phyloP scores from a whole-genome alignment of 306 rosid species.

The Ormosia semicastrata region DNA sequence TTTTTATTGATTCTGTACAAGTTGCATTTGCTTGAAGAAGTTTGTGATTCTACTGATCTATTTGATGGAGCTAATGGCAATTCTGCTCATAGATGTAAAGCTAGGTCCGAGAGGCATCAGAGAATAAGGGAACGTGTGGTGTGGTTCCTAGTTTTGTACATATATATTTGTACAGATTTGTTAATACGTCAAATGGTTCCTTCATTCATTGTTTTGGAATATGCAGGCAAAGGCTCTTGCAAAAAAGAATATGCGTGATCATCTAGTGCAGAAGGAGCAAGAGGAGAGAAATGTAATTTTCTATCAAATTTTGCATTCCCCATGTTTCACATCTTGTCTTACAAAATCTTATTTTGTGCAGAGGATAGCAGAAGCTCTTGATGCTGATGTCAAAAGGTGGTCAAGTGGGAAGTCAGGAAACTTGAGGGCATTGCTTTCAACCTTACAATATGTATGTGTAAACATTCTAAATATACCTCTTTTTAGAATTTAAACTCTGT shows the following conservation, averaged over 20 bases:
- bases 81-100: slow-evolving; percentile 80
- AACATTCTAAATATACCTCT: slow-evolving; percentile 15
- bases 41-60: slow-evolving; percentile 42
- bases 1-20: slow-evolving; percentile 22
- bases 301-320: background rate
- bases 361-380: slow-evolving; percentile 85
- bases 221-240: slow-evolving; percentile 90
- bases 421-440: slow-evolving; percentile 91
- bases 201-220: slow-evolving; percentile 27
- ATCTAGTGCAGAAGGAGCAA: slow-evolving; percentile 80
- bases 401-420: slow-evolving; percentile 93
- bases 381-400: slow-evolving; percentile 94
- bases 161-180: slow-evolving; percentile 4
- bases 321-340: slow-evolving; percentile 20
- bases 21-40: slow-evolving; percentile 40
- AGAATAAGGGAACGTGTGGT: slow-evolving; percentile 87
- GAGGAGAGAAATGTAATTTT: slow-evolving; percentile 80
- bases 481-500: background rate
- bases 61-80: slow-evolving; percentile 54
- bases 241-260: slow-evolving; percentile 84
- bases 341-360: slow-evolving; percentile 44
- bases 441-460: slow-evolving; percentile 82
- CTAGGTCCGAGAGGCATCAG: slow-evolving; percentile 78
- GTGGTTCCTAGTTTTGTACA: slow-evolving; percentile 37
- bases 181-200: slow-evolving; percentile 23